Conservation (phyloP, 805 yeast species). For the Pichia rugopelliculosa region DNA sequence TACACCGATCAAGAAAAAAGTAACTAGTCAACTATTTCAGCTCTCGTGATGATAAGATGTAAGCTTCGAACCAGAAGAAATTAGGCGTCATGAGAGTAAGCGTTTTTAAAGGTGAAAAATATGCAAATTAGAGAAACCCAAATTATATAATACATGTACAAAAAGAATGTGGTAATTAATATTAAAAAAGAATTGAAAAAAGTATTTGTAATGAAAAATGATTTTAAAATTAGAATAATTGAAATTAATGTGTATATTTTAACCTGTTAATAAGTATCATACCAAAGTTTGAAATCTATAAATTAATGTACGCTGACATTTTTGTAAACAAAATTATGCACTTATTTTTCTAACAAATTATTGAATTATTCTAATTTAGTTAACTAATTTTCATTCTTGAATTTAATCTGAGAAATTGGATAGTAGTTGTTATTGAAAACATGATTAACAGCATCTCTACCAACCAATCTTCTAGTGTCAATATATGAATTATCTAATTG, state of each 20-base stretch:
- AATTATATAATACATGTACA: conserved; percentile 2
- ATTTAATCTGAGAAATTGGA: conserved; percentile 13
- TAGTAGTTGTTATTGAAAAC: conserved; percentile 12
- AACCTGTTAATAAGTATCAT: neutral
- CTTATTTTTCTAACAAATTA: neutral
- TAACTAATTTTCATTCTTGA: conserved; percentile 11
- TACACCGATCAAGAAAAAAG: too few relatives aligned
- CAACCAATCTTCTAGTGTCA: conserved; percentile 25
- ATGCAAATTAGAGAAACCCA: conserved; percentile 6
- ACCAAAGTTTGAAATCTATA: neutral
- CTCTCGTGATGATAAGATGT: too few relatives aligned
- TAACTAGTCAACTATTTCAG: too few relatives aligned
- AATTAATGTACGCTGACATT: neutral
- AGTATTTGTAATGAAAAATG: neutral
- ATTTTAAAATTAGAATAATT: neutral
- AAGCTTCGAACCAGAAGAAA: too few relatives aligned
- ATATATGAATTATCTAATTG: conserved; percentile 38
- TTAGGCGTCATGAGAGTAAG: too few relatives aligned
- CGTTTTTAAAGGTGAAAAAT: neutral
- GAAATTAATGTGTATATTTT: neutral
- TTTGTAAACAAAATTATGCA: neutral
- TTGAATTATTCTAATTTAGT: neutral
- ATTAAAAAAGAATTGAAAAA: neutral
- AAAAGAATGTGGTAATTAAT: neutral
- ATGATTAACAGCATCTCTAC: conserved; percentile 16